Base-by-base conservation (phyloP, 2,329 filamentous ascomycete species). In the Cladophialophora yegresii region DNA sequence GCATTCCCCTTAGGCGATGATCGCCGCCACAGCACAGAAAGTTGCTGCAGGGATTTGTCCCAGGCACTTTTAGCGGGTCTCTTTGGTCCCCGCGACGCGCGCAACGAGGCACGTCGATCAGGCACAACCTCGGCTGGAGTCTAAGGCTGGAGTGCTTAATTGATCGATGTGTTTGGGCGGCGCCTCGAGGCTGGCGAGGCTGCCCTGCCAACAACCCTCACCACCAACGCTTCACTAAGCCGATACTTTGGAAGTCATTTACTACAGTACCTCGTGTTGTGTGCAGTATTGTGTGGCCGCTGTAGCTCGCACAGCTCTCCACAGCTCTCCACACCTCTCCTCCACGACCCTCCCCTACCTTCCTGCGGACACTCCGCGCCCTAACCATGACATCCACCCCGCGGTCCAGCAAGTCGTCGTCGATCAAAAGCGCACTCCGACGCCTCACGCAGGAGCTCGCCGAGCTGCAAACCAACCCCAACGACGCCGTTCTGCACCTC, bases 391-490 rank as follows among this genome's bases (percentile, higher is more conserved):
- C 56, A 53, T 53, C 59, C 22, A 55, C 62, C 40, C 54, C 64
- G 13, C 57, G 50, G 33, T 40, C 32, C 47, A 28, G 53, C 59
- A 65, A 65, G 60, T 62, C 65, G 33, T 62, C 65, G 33, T 63
- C 68, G 13, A 50, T 65, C 13, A 64, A 62, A 33, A 66, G 61
- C 49, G 79, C 83, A 16, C 80, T 81, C n/a, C 86, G 87, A 73
- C 83, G 86, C 30, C 81, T 88, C 63, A 79, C 86, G 72, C 83
- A 83, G 70, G 86, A 88, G 75, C 78, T 88, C n/a, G 81, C 84
- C 71, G 80, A 82, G 43, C 86, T 86, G 74, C 76, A 81, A 45
- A 78, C 77, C 62, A 79, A 82, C 23, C 85, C 85, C 2, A 86
- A 85, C 63, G 80, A 85, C 49, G 81, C 81, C 20, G 78, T 87